Evolutionary conservation across 345 rosid species (phyloP).

Genomic region (Psidium friedrichsthalianum): DNA sequence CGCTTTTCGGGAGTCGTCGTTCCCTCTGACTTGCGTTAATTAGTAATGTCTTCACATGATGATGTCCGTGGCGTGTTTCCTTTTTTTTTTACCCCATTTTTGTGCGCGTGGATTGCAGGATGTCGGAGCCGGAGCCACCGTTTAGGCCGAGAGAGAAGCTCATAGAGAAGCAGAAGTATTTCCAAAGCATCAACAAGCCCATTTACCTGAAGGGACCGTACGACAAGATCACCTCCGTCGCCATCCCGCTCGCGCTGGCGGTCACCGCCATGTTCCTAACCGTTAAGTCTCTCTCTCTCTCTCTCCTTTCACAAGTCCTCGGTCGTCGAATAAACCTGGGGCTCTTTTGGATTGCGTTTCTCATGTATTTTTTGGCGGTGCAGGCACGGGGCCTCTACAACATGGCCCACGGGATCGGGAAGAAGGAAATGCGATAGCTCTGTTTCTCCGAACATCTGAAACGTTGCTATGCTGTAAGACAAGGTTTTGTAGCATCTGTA

Average conservation of each 20-base stretch:
- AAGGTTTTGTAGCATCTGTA: neutral
- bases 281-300: constrained; percentile 33
- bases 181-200: constrained; percentile 67
- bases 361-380: no score
- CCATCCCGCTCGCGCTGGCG: constrained; percentile 70
- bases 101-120: constrained; percentile 13
- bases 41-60: neutral
- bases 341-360: neutral
- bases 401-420: constrained; percentile 78
- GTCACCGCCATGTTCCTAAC: constrained; percentile 44
- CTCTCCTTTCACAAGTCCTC: neutral
- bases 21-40: neutral
- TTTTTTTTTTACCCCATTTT: no score
- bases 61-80: neutral
- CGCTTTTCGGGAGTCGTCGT: neutral
- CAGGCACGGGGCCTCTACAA: constrained; percentile 92
- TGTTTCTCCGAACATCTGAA: neutral
- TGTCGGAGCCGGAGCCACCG: constrained; percentile 57
- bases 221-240: constrained; percentile 84
- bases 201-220: constrained; percentile 73
- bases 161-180: constrained; percentile 64
- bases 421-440: constrained; percentile 34
- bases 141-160: constrained; percentile 84
- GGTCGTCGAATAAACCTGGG: neutral
- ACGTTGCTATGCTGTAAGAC: neutral